Evolutionary conservation across 768 basidiomycete genomes (phyloP).

Genomic region (Boletus reticulatus): DNA sequence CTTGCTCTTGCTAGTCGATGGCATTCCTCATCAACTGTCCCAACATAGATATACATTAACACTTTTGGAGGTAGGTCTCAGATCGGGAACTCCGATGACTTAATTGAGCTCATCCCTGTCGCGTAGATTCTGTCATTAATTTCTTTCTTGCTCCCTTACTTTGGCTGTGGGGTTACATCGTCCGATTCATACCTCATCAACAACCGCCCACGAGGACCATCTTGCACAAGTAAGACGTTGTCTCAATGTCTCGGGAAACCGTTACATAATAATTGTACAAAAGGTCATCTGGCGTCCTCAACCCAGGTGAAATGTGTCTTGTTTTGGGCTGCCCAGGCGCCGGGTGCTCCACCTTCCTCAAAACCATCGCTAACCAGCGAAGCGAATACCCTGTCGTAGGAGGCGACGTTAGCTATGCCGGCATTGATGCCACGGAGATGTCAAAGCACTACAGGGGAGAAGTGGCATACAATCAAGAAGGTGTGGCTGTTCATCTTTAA

Average conservation of each 20-base stretch:
- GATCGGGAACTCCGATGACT: background rate
- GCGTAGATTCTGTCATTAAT: slow-evolving; percentile 46
- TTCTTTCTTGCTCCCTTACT: slow-evolving; percentile 55
- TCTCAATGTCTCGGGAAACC: background rate
- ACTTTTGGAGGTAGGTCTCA: slow-evolving; percentile 55
- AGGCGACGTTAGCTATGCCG: slow-evolving; percentile 81
- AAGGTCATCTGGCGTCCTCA: slow-evolving; percentile 65
- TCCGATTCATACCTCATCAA: slow-evolving; percentile 39
- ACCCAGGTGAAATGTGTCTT: slow-evolving; percentile 85
- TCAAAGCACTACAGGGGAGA: slow-evolving; percentile 74
- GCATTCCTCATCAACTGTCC: background rate
- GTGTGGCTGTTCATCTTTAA: slow-evolving; percentile 27
- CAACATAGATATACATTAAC: slow-evolving; percentile 45
- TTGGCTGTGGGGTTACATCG: slow-evolving; percentile 44
- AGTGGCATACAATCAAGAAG: slow-evolving; percentile 77
- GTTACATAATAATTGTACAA: background rate
- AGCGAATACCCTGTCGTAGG: slow-evolving; percentile 58
- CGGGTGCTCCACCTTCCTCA: slow-evolving; percentile 86
- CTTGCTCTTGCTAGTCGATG: background rate
- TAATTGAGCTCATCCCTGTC: background rate
- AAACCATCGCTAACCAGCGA: slow-evolving; percentile 76
- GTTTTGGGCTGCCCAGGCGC: slow-evolving; percentile 81
- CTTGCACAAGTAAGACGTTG: slow-evolving; percentile 50
- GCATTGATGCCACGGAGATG: slow-evolving; percentile 76
- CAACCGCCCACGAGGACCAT: slow-evolving; percentile 47